Base-by-base conservation (phyloP, 2,329 filamentous ascomycete species). In the Aspergillus calidoustus region DNA sequence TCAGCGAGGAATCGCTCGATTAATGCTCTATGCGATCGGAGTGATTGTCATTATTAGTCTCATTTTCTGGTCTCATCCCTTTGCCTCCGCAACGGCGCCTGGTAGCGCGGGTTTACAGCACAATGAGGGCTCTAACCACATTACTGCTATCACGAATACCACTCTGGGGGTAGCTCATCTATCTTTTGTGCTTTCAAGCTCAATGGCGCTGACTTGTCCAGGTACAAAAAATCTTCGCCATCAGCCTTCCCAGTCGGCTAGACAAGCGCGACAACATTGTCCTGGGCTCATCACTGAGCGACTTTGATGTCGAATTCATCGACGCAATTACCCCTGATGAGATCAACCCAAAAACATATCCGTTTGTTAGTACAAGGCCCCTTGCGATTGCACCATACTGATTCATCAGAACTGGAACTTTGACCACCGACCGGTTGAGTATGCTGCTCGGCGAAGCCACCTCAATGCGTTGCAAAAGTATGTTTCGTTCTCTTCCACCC, bases 231-330 rank as follows among this genome's bases (percentile, higher is more conserved):
- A 43, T 71, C 8, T 69, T 67, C 25, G 62, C 59, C 3, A 66
- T 71, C 44, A 71, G 66, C 46, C 19, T 71, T 7, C 65, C 64
- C 7, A 64, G 43, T 17, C 61, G 68, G 43, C 43, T 58, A 6
- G 69, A 70, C 43, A 70, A 70, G 58, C 66, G 63, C 2, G 69
- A 69, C 48, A 65, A 65, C 22, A 61, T 71, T 23, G 49, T 66
- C 6, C 51, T 71, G 15, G 66, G 63, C 30, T 67, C 69, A 1
- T 67, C 69, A 4, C 23, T 70, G 4, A 62, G 55, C 48, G 49
- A 57, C 13, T 67, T 71, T 28, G 30, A 53, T 5, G 57, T 68
- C 28, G 64, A 70, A n/a, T 67, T 48, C 23, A 62, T 71, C 31
- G 56, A 68, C 23, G 66, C 66, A 5, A 64, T 69, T 1, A 30